Percentiles rank a stretch among this genome's conserved stretches.
These are phyloP conservation scores for Fistulifera pelliculosa DNA, from an alignment of 108 stramenopile genomes.

Conservation along the genomic window DNA sequence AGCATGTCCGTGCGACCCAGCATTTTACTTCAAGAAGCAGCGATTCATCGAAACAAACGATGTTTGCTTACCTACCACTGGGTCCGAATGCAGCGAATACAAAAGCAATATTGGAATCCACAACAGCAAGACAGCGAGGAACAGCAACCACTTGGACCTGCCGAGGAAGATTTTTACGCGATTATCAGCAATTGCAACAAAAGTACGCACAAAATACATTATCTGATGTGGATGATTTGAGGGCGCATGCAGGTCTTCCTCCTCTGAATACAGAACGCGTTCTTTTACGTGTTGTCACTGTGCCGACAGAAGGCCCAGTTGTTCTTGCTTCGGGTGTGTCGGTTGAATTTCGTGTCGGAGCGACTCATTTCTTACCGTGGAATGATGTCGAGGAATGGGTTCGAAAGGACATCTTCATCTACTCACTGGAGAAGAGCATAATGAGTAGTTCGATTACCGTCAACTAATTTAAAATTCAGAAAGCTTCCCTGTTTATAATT, in stretches of 20 bases:
- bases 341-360: constrained; percentile 71
- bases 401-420: constrained; percentile 69
- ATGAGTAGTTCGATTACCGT: not conserved
- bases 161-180: constrained; percentile 20
- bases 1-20: constrained; percentile 50
- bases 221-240: constrained; percentile 54
- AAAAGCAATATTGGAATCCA: constrained; percentile 5
- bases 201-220: constrained; percentile 14
- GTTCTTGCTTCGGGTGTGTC: constrained; percentile 57
- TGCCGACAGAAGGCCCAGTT: constrained; percentile 35
- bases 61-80: constrained; percentile 89
- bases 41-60: constrained; percentile 87
- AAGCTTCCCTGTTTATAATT: too few relatives aligned
- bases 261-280: constrained; percentile 70
- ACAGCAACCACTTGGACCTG: constrained; percentile 2
- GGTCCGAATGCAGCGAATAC: constrained; percentile 52
- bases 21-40: constrained; percentile 76
- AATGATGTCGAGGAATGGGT: constrained; percentile 84
- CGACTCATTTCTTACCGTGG: constrained; percentile 77
- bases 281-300: constrained; percentile 67
- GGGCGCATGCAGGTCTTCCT: constrained; percentile 37
- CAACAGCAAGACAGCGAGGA: not conserved
- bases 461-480: too few relatives aligned
- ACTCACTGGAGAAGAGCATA: constrained; percentile 61
- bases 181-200: constrained; percentile 20